Percentiles rank a stretch among this genome's conserved stretches.
Evolutionary conservation across 1,284 basidiomycete genomes (phyloP).

Genomic region (Chalciporus sp.): DNA sequence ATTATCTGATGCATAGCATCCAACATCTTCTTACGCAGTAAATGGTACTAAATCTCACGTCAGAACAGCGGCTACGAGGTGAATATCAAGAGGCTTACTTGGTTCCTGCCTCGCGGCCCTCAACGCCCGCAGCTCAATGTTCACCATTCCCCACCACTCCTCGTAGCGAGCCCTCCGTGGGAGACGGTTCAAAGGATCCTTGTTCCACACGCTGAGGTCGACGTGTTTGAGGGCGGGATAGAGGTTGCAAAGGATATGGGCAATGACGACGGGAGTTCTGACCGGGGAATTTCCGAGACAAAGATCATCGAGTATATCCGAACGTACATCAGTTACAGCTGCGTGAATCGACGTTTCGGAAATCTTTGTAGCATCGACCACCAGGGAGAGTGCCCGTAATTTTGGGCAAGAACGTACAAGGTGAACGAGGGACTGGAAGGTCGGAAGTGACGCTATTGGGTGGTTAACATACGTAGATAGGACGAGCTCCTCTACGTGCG

Average conservation of each 20-base stretch:
- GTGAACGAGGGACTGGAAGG: constrained; percentile 17
- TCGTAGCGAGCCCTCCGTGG: constrained; percentile 16
- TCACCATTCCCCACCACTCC: constrained; percentile 21
- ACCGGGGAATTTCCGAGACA: constrained; percentile 26
- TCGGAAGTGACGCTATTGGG: constrained; percentile 17
- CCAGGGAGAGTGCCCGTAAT: constrained; percentile 23
- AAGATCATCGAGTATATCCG: constrained; percentile 13
- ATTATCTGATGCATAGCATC: neutral
- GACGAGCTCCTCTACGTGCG: constrained; percentile 19
- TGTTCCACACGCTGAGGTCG: constrained; percentile 26
- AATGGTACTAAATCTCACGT: neutral
- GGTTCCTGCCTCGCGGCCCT: neutral
- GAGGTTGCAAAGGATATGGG: constrained; percentile 13
- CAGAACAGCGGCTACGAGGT: neutral
- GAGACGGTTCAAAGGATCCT: constrained; percentile 19
- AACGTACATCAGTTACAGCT: neutral
- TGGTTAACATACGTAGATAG: constrained; percentile 24
- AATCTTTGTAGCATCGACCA: constrained; percentile 16
- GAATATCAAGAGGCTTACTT: neutral
- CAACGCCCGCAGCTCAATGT: constrained; percentile 11
- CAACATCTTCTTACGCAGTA: neutral
- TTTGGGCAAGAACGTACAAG: constrained; percentile 12
- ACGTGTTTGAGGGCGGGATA: constrained; percentile 24
- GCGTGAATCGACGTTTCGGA: neutral
- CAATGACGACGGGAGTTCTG: constrained; percentile 12